Base-by-base conservation (phyloP, 2,329 filamentous ascomycete genomes). In the Plenodomus biglobosus region DNA sequence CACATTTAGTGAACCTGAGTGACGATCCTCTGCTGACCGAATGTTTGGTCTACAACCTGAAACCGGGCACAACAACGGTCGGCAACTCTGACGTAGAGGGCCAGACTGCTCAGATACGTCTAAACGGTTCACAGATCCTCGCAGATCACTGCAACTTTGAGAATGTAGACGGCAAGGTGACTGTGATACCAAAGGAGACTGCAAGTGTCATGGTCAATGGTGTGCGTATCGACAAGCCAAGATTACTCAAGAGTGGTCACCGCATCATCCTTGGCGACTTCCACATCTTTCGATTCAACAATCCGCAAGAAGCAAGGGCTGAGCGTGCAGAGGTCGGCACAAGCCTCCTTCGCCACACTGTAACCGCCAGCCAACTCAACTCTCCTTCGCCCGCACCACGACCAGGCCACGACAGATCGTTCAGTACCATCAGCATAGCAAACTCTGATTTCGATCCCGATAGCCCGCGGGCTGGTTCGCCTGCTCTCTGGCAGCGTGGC, bases 191-290 rank as follows among this genome's bases (percentile, higher is more conserved):
- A 0, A 86, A 82, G 52, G 90, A 95, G 61, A 90, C 90, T n/a
- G 94, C 94, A 1, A 90, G 92, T 10, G 90, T 99, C 48, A 99
- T 99, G 94, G 90, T 99, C 43, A 99, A 99, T 64, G 94, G 94
- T 48, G 83, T 92, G 56, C 87, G 92, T 16, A 88, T 97, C 44
- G 85, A 91, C 44, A 91, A 92, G 64, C 86, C 92, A 1, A 91
- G 87, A 58, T 84, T 91, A 56, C 78, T 99, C 37, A 87, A 92
- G 66, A 96, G 92, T 63, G 94, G 94, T 5, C 96, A 92, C 69
- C 87, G 94, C 53, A 88, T 99, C 44, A 99, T 99, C 54, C 79
- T 99, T 8, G 94, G 94, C 35, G 94, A 99, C 72, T 99, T 99
- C 62, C 94, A 99, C 71, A 99, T 99, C 52, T 97, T 99, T 75